Percentiles rank a stretch among this genome's conserved stretches.
Conservation (phyloP, 2,329 filamentous ascomycete genomes). For the Fusarium mangiferae region DNA sequence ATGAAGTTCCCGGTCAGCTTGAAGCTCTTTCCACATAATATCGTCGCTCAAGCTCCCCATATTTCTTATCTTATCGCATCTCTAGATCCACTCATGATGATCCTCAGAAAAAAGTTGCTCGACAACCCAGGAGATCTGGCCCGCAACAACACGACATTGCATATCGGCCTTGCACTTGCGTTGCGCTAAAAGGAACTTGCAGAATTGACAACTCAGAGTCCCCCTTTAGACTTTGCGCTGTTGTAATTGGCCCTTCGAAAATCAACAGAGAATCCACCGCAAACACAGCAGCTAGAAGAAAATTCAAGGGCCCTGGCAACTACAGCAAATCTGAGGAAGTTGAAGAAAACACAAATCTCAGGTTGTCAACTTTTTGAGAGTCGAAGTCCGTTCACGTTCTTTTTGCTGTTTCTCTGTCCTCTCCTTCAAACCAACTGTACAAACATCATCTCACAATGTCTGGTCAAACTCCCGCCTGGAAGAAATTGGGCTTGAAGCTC, state of each 20-base stretch:
- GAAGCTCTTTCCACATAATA: conserved; percentile 20
- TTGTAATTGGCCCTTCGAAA: conserved; percentile 19
- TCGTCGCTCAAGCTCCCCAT: conserved; percentile 26
- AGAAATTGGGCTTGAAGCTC: conserved; percentile 71
- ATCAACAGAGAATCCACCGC: conserved; percentile 28
- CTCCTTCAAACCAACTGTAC: conserved; percentile 1
- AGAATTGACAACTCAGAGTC: conserved; percentile 32
- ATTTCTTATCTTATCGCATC: conserved; percentile 31
- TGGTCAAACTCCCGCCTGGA: conserved; percentile 66
- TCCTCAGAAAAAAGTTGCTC: conserved; percentile 44
- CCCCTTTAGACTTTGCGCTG: conserved; percentile 7
- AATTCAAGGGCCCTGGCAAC: conserved; percentile 32
- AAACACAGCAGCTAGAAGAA: conserved; percentile 30
- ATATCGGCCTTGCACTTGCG: conserved; percentile 36
- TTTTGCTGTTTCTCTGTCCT: neutral
- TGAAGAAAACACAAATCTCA: conserved; percentile 20
- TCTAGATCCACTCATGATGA: conserved; percentile 37
- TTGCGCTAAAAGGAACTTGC: conserved; percentile 36
- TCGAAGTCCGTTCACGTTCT: neutral
- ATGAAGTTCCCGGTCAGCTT: neutral
- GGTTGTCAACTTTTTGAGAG: neutral
- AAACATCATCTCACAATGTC: conserved; percentile 52
- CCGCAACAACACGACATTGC: conserved; percentile 36
- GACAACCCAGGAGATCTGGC: conserved; percentile 35
- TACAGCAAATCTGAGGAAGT: conserved; percentile 35